A percentile compares a stretch with the other conserved stretches of the same genome.
These are phyloP conservation scores for Termitomyces sp. DNA, from an alignment of 768 basidiomycete genomes.

Conservation along the genomic window DNA sequence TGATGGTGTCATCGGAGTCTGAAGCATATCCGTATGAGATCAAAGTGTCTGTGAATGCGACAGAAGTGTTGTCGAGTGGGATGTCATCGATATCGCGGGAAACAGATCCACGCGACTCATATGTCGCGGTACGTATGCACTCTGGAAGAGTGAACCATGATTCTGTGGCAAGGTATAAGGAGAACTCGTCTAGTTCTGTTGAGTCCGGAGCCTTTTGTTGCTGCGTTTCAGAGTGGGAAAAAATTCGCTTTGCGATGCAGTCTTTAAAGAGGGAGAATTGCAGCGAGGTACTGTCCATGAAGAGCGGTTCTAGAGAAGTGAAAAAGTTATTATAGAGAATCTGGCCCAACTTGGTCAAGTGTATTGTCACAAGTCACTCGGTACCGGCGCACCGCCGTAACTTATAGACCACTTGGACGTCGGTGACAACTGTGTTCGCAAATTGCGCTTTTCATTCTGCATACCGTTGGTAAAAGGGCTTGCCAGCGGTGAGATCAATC, in stretches of 20 bases:
- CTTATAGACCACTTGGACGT: too few relatives aligned
- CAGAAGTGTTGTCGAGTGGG: constrained; percentile 34
- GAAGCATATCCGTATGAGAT: constrained; percentile 41
- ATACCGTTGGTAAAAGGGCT: not conserved
- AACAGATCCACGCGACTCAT: constrained; percentile 27
- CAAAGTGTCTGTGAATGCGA: constrained; percentile 45
- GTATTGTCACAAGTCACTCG: not conserved
- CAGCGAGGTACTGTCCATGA: not conserved
- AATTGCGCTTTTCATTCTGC: too few relatives aligned
- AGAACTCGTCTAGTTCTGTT: constrained; percentile 47
- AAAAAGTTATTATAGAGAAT: not conserved
- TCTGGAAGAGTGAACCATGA: constrained; percentile 41
- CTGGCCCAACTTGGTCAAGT: too few relatives aligned
- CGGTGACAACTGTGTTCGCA: not conserved
- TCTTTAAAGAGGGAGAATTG: constrained; percentile 36
- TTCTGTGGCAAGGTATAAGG: constrained; percentile 47
- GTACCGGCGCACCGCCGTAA: not conserved
- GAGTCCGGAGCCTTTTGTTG: constrained; percentile 16
- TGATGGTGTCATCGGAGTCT: constrained; percentile 36
- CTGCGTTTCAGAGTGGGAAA: constrained; percentile 23
- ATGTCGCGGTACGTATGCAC: constrained; percentile 30
- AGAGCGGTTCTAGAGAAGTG: not conserved
- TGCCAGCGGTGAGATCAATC: not conserved
- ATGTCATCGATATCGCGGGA: constrained; percentile 32
- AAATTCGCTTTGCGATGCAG: constrained; percentile 37